Evolutionary conservation across 495 filamentous ascomycete genomes (phyloP).

Genomic region (Neurospora sp.): DNA sequence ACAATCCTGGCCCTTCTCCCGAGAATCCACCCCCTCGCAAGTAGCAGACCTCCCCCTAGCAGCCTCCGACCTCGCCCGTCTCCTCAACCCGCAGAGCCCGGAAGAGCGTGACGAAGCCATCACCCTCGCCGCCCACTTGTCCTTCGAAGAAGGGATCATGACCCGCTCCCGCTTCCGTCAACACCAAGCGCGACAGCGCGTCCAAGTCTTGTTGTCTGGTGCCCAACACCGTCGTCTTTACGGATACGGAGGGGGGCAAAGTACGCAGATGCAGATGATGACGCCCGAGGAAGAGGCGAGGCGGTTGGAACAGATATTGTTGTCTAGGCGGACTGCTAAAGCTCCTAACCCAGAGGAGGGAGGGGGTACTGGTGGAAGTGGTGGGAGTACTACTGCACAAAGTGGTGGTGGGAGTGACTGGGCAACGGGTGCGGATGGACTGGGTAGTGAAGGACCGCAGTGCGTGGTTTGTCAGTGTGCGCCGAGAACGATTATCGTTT

Average conservation of each 20-base stretch:
- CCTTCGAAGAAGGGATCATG: conserved; percentile 49
- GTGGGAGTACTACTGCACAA: not conserved
- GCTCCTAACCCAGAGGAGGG: conserved; percentile 5
- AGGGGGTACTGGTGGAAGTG: not conserved
- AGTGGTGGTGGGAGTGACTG: conserved; percentile 26
- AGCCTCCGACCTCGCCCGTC: conserved; percentile 58
- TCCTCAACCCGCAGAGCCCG: conserved; percentile 72
- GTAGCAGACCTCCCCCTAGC: conserved; percentile 54
- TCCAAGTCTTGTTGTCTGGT: conserved; percentile 51
- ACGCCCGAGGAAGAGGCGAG: conserved; percentile 64
- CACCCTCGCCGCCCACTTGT: conserved; percentile 72
- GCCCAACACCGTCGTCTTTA: conserved; percentile 13
- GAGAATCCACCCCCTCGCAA: conserved; percentile 43
- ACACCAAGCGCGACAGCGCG: conserved; percentile 52
- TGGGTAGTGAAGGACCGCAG: conserved; percentile 66
- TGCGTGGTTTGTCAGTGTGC: conserved; percentile 88
- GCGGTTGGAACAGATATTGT: conserved; percentile 72
- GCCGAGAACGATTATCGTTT: conserved; percentile 85
- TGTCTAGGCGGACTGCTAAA: conserved; percentile 42
- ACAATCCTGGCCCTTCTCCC: conserved; percentile 21
- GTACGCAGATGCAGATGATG: conserved; percentile 21
- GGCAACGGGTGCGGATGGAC: conserved; percentile 56
- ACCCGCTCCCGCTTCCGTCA: conserved; percentile 71
- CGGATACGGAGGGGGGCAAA: not conserved
- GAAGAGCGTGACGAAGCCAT: conserved; percentile 74